Evolutionary conservation across 2,329 filamentous ascomycete species (phyloP).

Genomic region (Aureobasidium sp.): DNA sequence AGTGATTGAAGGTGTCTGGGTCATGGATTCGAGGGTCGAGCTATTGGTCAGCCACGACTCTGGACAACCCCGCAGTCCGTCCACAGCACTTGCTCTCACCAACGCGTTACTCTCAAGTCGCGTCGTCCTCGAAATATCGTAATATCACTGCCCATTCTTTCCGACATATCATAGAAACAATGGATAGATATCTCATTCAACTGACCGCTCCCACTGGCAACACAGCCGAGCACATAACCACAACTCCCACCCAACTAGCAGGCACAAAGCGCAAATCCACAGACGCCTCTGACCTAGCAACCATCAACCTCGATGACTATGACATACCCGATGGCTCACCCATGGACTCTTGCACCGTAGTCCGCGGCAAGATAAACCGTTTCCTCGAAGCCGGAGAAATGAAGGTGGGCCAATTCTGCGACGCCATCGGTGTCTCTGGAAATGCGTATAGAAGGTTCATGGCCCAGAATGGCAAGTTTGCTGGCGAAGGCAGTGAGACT

Average conservation of each 20-base stretch:
- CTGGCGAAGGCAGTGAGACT: slow-evolving; percentile 23
- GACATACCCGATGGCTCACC: background rate
- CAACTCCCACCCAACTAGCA: background rate
- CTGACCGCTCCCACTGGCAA: background rate
- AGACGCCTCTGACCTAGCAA: background rate
- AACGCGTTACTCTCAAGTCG: background rate
- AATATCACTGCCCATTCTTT: background rate
- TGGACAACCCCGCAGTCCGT: background rate
- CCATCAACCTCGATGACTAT: slow-evolving; percentile 9
- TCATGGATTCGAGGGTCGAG: background rate
- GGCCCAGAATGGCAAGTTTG: slow-evolving; percentile 35
- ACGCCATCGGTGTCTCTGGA: slow-evolving; percentile 29
- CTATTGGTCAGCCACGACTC: background rate
- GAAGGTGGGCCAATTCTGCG: slow-evolving; percentile 37
- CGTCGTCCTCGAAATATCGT: background rate
- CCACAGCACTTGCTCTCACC: background rate
- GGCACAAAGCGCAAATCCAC: slow-evolving; percentile 12
- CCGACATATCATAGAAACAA: background rate
- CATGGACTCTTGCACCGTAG: slow-evolving; percentile 12
- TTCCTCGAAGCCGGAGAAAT: slow-evolving; percentile 38
- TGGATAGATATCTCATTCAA: background rate
- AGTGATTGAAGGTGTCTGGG: background rate
- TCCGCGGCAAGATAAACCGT: slow-evolving; percentile 30
- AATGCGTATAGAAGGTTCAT: slow-evolving; percentile 40
- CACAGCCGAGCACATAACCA: background rate